A percentile compares a stretch with the other conserved stretches of the same genome.
phyloP scores from a whole-genome alignment of 2,329 filamentous ascomycete species.

The Stenocarpella maydis region DNA sequence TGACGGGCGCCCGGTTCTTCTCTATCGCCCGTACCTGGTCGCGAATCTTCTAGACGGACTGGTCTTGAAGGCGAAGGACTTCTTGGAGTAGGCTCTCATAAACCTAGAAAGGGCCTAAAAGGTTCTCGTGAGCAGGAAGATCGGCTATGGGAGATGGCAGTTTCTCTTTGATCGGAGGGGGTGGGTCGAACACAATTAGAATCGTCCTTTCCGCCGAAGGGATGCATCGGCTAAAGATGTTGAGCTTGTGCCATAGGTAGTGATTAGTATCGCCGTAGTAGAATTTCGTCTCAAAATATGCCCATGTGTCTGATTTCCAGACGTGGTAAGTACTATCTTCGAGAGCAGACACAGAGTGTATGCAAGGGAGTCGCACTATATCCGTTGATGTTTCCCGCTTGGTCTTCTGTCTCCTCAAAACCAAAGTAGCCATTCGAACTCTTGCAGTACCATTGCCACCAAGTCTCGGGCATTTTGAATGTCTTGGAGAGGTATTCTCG shows the following conservation, averaged over 20 bases:
- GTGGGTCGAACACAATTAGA: not conserved
- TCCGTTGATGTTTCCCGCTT: not conserved
- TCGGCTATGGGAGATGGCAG: not conserved
- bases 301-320: no score
- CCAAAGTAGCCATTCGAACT: not conserved
- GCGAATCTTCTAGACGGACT: slow-evolving; percentile 51
- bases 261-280: not conserved
- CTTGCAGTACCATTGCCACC: not conserved
- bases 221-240: not conserved
- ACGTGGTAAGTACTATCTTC: no score
- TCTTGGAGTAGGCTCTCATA: slow-evolving; percentile 44
- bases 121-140: not conserved
- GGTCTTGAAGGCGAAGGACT: slow-evolving; percentile 44
- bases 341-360: no score
- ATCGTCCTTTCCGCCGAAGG: slow-evolving; percentile 39
- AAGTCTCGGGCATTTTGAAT: not conserved
- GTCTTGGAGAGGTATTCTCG: not conserved
- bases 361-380: not conserved
- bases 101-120: slow-evolving; percentile 41
- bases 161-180: not conserved
- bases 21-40: slow-evolving; percentile 47
- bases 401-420: not conserved
- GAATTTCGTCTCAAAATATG: slow-evolving; percentile 11
- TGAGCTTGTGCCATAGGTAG: slow-evolving; percentile 1
- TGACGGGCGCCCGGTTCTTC: not conserved